phyloP scores from a whole-genome alignment of 2,329 filamentous ascomycete genomes.

The Penicillium decumbens region DNA sequence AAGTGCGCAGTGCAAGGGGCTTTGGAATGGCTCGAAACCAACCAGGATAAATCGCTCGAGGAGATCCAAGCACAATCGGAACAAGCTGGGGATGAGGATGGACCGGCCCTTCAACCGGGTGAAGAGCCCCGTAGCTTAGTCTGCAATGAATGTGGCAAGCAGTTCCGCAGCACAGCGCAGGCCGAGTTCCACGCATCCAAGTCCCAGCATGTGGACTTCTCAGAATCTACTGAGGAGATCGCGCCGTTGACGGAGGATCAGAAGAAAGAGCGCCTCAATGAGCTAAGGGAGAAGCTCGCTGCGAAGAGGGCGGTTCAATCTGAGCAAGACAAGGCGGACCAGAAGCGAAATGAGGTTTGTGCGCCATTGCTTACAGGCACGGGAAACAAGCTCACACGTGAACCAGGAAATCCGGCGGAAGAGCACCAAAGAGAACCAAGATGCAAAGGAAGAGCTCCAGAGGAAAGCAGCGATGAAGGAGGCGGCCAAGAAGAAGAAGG shows the following conservation, averaged over 20 bases:
- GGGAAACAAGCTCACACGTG: neutral
- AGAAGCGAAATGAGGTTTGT: conserved; percentile 75
- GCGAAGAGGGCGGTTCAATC: conserved; percentile 67
- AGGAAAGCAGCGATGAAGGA: conserved; percentile 91
- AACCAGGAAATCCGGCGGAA: conserved; percentile 67
- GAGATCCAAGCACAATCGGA: conserved; percentile 62
- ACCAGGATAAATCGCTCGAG: conserved; percentile 80
- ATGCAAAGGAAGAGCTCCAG: conserved; percentile 81
- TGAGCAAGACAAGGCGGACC: conserved; percentile 70
- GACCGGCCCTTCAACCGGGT: conserved; percentile 64
- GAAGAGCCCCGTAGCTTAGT: conserved; percentile 73
- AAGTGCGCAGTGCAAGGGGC: conserved; percentile 69
- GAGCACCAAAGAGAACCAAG: conserved; percentile 81
- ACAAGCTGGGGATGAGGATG: conserved; percentile 53
- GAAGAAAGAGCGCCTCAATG: conserved; percentile 72
- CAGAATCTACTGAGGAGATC: conserved; percentile 88
- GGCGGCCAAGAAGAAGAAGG: conserved; percentile 75
- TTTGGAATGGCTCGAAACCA: conserved; percentile 90
- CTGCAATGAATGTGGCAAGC: conserved; percentile 93
- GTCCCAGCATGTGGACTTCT: conserved; percentile 85
- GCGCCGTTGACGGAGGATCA: conserved; percentile 86
- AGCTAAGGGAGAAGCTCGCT: conserved; percentile 66
- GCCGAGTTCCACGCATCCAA: conserved; percentile 90
- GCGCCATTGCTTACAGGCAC: neutral
- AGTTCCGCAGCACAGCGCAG: conserved; percentile 72